Evolutionary conservation across 208 protist species (phyloP), one percentile per base, ranked within the genome.

Genomic region (Acanthamoeba royreba): DNA sequence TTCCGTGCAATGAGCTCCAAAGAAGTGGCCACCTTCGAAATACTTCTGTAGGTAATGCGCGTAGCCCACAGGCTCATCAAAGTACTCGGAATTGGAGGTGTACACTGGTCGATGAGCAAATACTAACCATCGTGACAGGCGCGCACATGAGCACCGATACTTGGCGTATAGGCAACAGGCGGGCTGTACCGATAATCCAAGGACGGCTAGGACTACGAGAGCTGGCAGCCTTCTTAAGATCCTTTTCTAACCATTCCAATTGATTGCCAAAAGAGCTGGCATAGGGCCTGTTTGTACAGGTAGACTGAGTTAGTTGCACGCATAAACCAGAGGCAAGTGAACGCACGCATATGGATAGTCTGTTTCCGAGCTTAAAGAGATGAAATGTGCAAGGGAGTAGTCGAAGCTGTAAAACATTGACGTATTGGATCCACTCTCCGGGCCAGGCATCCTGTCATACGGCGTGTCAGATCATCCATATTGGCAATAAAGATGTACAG

Each of bases 301-400:
- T 8, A 8, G 61, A 72, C 11, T 22, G 38, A 72, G 28, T 22
- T 40, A 35, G 28, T n/a, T n/a, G n/a, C n/a, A n/a, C n/a, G n/a
- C n/a, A 52, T 63, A 28, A n/a, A n/a, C n/a, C n/a, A n/a, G n/a
- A n/a, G n/a, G 28, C n/a, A 38, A 86, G 61, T 4, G 19, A 31
- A 19, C 17, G n/a, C n/a, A 61, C 45, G 79, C 74, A 8, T 33
- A 22, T 19, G 92, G 92, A 22, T 85, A 94, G 45, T 88, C 92
- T 7, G 92, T 94, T 55, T 94, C 92, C 4, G 92, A 85, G 92
- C 53, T 77, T 1, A 94, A 3, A 31, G 79, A 79, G 22, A 94
- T 35, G 38, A 90, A 94, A 47, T 94, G 92, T 25, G 74, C 92
- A 2, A 31, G 25, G 11, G 35, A 40, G 52, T 94, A 89, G 61